Evolutionary conservation across 2,329 filamentous ascomycete species (phyloP).

Genomic region (Talaromyces sp.): DNA sequence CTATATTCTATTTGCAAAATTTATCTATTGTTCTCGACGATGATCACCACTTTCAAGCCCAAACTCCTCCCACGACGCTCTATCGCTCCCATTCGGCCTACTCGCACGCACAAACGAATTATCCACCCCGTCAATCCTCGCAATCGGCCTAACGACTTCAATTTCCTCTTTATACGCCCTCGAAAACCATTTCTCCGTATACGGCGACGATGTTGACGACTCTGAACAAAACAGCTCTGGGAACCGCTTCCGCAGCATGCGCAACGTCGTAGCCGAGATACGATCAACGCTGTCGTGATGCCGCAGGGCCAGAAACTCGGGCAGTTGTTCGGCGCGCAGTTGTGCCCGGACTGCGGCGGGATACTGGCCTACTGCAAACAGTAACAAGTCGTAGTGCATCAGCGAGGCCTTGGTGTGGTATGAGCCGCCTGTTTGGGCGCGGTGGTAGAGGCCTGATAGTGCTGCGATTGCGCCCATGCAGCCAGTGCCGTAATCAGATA

Average conservation of each 20-base stretch:
- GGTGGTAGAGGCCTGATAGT: conserved; percentile 57
- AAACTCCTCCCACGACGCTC: conserved; percentile 42
- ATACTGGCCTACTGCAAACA: conserved; percentile 58
- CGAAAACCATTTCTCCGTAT: conserved; percentile 47
- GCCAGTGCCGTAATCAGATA: conserved; percentile 62
- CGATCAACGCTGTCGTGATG: conserved; percentile 62
- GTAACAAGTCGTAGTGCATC: conserved; percentile 63
- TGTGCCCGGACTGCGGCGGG: conserved; percentile 47
- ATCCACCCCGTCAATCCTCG: conserved; percentile 43
- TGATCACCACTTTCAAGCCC: conserved; percentile 20
- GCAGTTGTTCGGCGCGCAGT: conserved; percentile 45
- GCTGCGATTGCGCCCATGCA: conserved; percentile 66
- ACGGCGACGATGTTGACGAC: conserved; percentile 22
- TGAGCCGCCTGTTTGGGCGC: conserved; percentile 59
- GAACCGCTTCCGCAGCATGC: conserved; percentile 48
- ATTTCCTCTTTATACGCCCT: conserved; percentile 41
- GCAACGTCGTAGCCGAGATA: conserved; percentile 56
- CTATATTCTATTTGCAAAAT: no score
- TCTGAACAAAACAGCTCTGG: conserved; percentile 47
- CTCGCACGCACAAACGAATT: conserved; percentile 45
- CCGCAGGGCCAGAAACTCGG: conserved; percentile 52
- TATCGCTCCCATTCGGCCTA: conserved; percentile 49
- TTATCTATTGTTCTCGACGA: no score
- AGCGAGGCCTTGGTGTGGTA: conserved; percentile 61
- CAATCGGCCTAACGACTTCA: conserved; percentile 43